Evolutionary conservation across 1,139 yeast genomes (phyloP).

Genomic region (Geotrichum reessii): DNA sequence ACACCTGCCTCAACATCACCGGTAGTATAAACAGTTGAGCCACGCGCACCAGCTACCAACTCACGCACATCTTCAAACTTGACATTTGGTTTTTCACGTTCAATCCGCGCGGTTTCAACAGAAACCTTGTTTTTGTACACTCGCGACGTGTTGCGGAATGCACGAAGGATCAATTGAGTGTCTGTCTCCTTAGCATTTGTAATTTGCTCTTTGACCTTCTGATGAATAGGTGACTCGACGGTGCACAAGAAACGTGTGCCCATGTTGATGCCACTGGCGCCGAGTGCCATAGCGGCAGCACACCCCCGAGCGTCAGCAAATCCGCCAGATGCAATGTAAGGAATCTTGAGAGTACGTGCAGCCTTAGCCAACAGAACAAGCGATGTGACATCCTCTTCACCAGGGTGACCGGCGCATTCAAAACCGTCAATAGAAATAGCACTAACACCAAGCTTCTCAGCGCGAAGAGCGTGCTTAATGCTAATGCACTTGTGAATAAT

Average conservation of each 20-base stretch:
- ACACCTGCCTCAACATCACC: constrained; percentile 35
- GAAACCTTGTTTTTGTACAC: constrained; percentile 34
- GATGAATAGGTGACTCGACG: constrained; percentile 35
- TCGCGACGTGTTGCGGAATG: constrained; percentile 34
- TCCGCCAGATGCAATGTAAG: constrained; percentile 37
- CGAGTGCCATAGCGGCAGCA: constrained; percentile 37
- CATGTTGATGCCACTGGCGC: constrained; percentile 36
- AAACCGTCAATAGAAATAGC: constrained; percentile 37
- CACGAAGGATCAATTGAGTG: constrained; percentile 31
- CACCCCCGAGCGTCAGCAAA: constrained; percentile 36
- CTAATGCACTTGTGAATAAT: constrained; percentile 36
- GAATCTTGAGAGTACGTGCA: constrained; percentile 31
- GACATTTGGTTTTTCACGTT: constrained; percentile 26
- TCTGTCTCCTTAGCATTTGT: constrained; percentile 33
- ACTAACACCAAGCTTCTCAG: constrained; percentile 34
- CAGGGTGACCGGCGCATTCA: constrained; percentile 39
- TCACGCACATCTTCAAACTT: constrained; percentile 30
- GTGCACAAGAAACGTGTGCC: constrained; percentile 37
- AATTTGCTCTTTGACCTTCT: constrained; percentile 33
- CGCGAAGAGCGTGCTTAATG: constrained; percentile 34
- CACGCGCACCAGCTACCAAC: constrained; percentile 33
- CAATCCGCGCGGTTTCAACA: constrained; percentile 30
- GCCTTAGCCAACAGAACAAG: constrained; percentile 32
- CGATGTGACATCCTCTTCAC: constrained; percentile 35
- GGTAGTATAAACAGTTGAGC: constrained; percentile 30